Evolutionary conservation across 441 rosid genomes (phyloP).

Genomic region (Gossypium trilobum): DNA sequence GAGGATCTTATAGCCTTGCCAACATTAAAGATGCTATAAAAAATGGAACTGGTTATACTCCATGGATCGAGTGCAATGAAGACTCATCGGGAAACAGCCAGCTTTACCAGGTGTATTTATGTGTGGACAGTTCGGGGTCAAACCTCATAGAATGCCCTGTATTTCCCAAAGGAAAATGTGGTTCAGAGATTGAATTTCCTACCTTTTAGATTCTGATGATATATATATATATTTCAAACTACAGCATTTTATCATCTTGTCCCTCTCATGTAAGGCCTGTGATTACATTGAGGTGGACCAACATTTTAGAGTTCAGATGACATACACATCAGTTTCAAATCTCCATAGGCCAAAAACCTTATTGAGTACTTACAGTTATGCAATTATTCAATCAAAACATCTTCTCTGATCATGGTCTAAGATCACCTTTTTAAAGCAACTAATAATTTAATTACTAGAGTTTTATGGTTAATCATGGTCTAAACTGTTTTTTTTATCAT

Average conservation of each 20-base stretch:
- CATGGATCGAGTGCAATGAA: slow-evolving; percentile 58
- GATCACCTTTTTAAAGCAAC: no score
- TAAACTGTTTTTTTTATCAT: background rate
- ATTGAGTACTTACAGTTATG: no score
- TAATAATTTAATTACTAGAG: no score
- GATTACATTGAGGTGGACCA: background rate
- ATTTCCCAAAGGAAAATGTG: slow-evolving; percentile 42
- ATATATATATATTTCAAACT: background rate
- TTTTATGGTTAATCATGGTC: background rate
- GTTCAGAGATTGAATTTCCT: slow-evolving; percentile 49
- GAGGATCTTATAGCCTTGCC: slow-evolving; percentile 35
- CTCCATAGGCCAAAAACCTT: no score
- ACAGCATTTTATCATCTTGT: background rate
- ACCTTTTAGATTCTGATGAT: background rate
- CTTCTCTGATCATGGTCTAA: background rate
- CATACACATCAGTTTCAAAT: no score
- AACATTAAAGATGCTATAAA: slow-evolving; percentile 48
- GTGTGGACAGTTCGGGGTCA: slow-evolving; percentile 61
- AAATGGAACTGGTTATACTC: slow-evolving; percentile 40
- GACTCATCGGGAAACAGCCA: slow-evolving; percentile 50
- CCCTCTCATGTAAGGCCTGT: background rate
- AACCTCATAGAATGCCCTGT: slow-evolving; percentile 62
- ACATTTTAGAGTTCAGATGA: background rate
- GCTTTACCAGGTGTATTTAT: slow-evolving; percentile 53
- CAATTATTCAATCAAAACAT: background rate